phyloP scores from a whole-genome alignment of 1,284 basidiomycete species.

The Irpex sp. region DNA sequence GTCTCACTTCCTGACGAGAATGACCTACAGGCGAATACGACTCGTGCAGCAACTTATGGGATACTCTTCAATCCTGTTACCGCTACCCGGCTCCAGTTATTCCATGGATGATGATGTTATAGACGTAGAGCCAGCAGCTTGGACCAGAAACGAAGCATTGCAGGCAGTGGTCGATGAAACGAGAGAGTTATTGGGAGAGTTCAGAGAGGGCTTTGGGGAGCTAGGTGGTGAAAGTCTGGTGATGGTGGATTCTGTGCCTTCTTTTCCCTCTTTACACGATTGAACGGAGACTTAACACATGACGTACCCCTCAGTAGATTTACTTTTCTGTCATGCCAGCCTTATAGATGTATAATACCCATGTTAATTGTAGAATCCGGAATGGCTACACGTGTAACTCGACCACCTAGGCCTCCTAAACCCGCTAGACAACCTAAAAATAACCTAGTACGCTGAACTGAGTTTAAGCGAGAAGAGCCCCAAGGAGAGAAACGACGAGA shows the following conservation, averaged over 20 bases:
- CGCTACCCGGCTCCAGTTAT: constrained; percentile 31
- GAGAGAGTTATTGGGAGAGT: constrained; percentile 54
- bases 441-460: not conserved
- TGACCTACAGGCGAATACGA: constrained; percentile 58
- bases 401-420: not conserved
- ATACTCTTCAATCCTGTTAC: constrained; percentile 48
- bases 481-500: constrained; percentile 9
- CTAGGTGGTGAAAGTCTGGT: constrained; percentile 26
- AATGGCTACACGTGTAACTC: not conserved
- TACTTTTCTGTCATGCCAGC: too few relatives aligned
- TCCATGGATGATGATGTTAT: constrained; percentile 21
- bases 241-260: constrained; percentile 16
- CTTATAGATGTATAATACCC: too few relatives aligned
- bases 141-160: constrained; percentile 54
- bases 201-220: constrained; percentile 33
- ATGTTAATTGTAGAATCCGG: too few relatives aligned
- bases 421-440: not conserved
- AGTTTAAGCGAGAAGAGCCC: constrained; percentile 6
- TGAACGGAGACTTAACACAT: too few relatives aligned
- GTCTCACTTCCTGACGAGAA: constrained; percentile 44
- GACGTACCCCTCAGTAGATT: too few relatives aligned
- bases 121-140: constrained; percentile 36
- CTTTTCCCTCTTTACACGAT: constrained; percentile 5
- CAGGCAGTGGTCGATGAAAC: constrained; percentile 51
- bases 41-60: constrained; percentile 60